Conservation (phyloP, 2,329 filamentous ascomycete genomes). For the Leptographium flavum region DNA sequence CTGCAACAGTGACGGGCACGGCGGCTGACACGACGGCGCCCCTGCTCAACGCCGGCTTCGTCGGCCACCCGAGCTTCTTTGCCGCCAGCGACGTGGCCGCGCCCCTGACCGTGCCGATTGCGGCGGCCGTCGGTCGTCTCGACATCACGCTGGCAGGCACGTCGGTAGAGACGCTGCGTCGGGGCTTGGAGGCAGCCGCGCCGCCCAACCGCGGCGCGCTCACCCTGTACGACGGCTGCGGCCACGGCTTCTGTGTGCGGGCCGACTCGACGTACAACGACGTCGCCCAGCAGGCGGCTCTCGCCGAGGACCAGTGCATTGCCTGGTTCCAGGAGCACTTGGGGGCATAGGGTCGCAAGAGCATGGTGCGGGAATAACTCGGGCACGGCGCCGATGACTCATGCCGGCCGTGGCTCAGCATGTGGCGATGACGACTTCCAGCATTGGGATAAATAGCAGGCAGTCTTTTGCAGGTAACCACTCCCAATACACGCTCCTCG, state of each 20-base stretch:
- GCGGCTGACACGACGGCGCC: too few relatives aligned
- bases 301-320: constrained; percentile 20
- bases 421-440: too few relatives aligned
- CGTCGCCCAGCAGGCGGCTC: constrained; percentile 14
- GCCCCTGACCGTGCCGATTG: constrained; percentile 27
- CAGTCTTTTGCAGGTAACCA: too few relatives aligned
- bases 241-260: constrained; percentile 27
- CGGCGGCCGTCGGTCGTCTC: constrained; percentile 29
- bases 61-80: constrained; percentile 36
- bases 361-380: too few relatives aligned
- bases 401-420: too few relatives aligned
- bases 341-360: too few relatives aligned
- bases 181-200: constrained; percentile 15
- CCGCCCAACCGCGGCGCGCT: constrained; percentile 23
- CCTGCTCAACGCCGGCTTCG: constrained; percentile 37
- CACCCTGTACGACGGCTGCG: constrained; percentile 21
- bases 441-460: too few relatives aligned
- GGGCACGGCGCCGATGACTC: too few relatives aligned
- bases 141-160: constrained; percentile 25
- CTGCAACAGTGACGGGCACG: too few relatives aligned
- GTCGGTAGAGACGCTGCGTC: constrained; percentile 20
- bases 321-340: constrained; percentile 18
- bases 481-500: too few relatives aligned
- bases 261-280: constrained; percentile 16
- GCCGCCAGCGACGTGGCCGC: constrained; percentile 31